These are phyloP conservation scores for Catharanthus roseus DNA, from an alignment of 257 asterid species.

Conservation along the genomic window DNA sequence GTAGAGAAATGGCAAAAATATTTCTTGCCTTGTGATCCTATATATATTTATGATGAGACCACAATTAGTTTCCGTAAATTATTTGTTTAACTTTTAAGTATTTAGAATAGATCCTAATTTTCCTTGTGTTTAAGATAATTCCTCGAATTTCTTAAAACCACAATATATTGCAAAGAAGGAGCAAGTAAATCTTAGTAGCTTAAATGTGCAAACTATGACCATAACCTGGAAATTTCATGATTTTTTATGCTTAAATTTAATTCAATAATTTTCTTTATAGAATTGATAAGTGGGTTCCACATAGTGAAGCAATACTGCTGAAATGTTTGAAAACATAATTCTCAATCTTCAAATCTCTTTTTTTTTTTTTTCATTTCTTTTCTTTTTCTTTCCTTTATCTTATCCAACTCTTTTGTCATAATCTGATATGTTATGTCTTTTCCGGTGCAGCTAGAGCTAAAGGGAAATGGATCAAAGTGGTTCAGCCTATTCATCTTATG, in stretches of 20 bases:
- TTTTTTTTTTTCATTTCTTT: background rate
- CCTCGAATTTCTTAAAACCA: background rate
- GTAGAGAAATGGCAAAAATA: background rate
- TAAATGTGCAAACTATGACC: background rate
- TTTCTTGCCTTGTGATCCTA: background rate
- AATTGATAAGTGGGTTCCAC: background rate
- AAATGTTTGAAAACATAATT: background rate
- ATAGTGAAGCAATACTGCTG: background rate
- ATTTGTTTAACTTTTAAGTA: too few relatives aligned
- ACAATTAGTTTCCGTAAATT: background rate
- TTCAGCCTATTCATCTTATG: slow-evolving; percentile 53
- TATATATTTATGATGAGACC: background rate
- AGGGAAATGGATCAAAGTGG: slow-evolving; percentile 80
- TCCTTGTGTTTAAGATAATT: too few relatives aligned
- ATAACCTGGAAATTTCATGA: background rate
- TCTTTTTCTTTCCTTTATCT: background rate
- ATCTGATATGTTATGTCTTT: slow-evolving; percentile 6
- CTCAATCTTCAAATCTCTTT: background rate
- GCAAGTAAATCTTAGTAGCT: background rate
- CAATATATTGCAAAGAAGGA: background rate
- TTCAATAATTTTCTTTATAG: background rate
- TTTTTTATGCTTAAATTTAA: background rate
- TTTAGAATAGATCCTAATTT: too few relatives aligned
- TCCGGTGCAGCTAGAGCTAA: slow-evolving; percentile 56
- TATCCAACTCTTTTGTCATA: background rate